These are phyloP conservation scores for Filosporella fistucella DNA, from an alignment of 495 filamentous ascomycete genomes.

Conservation along the genomic window DNA sequence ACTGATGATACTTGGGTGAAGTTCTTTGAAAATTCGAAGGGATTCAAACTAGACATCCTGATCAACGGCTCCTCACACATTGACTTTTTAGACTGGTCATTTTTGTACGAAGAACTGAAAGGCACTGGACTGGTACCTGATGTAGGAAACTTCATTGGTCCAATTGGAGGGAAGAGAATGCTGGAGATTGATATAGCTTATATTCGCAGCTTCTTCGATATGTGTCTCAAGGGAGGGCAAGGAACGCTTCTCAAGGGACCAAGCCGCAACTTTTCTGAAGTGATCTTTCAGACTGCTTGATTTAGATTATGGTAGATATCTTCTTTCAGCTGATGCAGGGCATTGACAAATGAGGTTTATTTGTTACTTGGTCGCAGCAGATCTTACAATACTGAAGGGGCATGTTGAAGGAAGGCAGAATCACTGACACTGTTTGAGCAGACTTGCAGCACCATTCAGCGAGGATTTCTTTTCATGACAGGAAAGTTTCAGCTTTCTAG, in stretches of 20 bases:
- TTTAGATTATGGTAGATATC: no score
- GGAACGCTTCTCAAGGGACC: constrained; percentile 8
- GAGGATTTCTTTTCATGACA: no score
- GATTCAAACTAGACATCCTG: not conserved
- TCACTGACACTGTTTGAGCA: no score
- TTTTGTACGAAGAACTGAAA: not conserved
- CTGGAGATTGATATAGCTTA: constrained; percentile 6
- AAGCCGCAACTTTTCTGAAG: constrained; percentile 5
- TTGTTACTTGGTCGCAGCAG: no score
- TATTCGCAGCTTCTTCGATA: constrained; percentile 5
- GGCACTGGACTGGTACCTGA: not conserved
- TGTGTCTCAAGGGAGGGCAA: constrained; percentile 4
- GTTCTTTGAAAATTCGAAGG: constrained; percentile 2
- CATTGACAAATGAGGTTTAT: no score
- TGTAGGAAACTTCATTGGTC: not conserved
- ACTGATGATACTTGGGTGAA: not conserved
- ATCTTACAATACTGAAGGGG: no score
- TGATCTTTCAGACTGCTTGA: not conserved
- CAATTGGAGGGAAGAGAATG: constrained; percentile 3
- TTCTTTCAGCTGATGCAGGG: no score
- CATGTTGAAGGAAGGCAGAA: no score
- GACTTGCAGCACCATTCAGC: no score
- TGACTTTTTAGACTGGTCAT: not conserved
- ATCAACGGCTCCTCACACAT: not conserved
- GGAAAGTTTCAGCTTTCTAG: no score